Evolutionary conservation across 1,139 yeast species (phyloP), one percentile per base, ranked within the genome.

Genomic region (Candida dubliniensis): DNA sequence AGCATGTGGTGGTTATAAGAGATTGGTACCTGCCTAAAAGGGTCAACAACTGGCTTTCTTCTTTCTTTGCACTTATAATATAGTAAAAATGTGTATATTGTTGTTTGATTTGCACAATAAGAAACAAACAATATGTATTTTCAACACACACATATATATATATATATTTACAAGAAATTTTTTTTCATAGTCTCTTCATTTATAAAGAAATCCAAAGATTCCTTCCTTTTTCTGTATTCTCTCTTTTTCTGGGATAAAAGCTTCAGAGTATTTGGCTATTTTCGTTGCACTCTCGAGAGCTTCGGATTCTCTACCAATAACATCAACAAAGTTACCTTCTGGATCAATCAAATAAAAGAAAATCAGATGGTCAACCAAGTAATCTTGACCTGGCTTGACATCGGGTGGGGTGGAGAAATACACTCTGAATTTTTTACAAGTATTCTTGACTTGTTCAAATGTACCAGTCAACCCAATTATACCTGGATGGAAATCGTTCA

Each of bases 331-430:
- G 56, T 87, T 81, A 41, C 98, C 99, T 63, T 93, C 98, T 14
- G 96, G 91, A 61, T 93, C 98, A 96, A 93, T 89, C 55, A 93
- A 74, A 61, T 93, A 93, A 66, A 90, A 91, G 78, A 91, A 93
- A 47, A 93, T 91, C 7, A 97, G 89, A 66, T 93, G 99, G 62
- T 93, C 99, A 14, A 93, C 99, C 52, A 93, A 77, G 61, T 93
- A 93, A 57, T 93, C 97, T 65, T 93, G 96, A 27, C 97, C 98
- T 0, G 96, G 93, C 62, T 90, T 87, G 41, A 89, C 85, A 60
- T 89, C 81, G 31, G 95, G 89, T 2, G 99, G 99, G 1, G 99
- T 93, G 9, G 96, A 88, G 64, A 93, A 93, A 66, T 91, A 93
- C 7, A 93, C 99, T 54, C 98, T 78, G 68, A 82, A 93, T 54